Conservation (phyloP, 495 filamentous ascomycete genomes). For the Tuber calosporum region DNA sequence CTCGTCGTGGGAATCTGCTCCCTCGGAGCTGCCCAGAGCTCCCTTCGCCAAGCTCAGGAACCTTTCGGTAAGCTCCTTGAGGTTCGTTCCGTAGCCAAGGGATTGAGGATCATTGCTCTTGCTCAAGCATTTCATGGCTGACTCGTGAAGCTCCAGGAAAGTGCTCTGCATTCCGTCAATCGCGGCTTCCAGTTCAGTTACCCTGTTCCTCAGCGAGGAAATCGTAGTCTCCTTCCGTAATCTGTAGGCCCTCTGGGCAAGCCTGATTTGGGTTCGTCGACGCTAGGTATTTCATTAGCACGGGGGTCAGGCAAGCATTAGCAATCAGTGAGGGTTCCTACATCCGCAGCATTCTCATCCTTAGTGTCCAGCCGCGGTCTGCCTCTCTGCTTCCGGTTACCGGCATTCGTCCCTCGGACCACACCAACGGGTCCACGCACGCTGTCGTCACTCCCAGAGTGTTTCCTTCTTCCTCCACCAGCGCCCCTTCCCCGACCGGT, state of each 20-base stretch:
- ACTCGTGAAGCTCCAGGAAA: slow-evolving; percentile 64
- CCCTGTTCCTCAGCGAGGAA: slow-evolving; percentile 59
- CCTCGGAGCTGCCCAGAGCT: slow-evolving; percentile 43
- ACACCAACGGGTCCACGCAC: slow-evolving; percentile 23
- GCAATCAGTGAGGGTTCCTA: slow-evolving; percentile 21
- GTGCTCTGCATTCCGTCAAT: slow-evolving; percentile 68
- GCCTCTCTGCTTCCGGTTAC: slow-evolving; percentile 52
- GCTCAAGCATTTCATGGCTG: slow-evolving; percentile 48
- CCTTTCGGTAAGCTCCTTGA: slow-evolving; percentile 44
- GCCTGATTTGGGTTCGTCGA: slow-evolving; percentile 75
- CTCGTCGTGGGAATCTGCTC: slow-evolving; percentile 39
- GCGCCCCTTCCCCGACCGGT: slow-evolving; percentile 28
- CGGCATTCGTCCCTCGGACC: slow-evolving; percentile 22
- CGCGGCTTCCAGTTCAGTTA: slow-evolving; percentile 56
- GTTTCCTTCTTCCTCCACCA: slow-evolving; percentile 22
- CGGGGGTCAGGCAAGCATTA: neutral
- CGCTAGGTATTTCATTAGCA: slow-evolving; percentile 49
- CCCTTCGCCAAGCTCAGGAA: slow-evolving; percentile 48
- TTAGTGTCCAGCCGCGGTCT: slow-evolving; percentile 63
- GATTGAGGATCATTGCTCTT: slow-evolving; percentile 35
- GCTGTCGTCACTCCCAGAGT: slow-evolving; percentile 30
- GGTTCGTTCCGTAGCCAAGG: slow-evolving; percentile 42
- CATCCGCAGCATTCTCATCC: slow-evolving; percentile 53
- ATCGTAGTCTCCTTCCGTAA: slow-evolving; percentile 77
- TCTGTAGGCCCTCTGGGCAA: slow-evolving; percentile 78